Evolutionary conservation across 2,329 filamentous ascomycete species (phyloP).

Genomic region (Dryadomyces quercivorus): DNA sequence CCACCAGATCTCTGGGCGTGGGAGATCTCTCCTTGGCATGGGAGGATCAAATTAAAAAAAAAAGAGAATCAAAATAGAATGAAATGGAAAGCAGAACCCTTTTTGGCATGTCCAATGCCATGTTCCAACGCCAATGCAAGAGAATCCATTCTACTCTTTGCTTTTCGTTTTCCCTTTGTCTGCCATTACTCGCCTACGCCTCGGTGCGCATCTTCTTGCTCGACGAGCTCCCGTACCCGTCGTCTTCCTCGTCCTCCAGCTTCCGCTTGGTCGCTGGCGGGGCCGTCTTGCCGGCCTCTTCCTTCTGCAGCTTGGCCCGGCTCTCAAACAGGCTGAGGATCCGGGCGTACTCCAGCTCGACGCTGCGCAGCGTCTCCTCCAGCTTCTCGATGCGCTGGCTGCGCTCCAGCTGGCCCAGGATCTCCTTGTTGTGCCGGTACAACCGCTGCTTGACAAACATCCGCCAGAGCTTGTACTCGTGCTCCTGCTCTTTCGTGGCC

Average conservation of each 20-base stretch:
- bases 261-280: slow-evolving; percentile 33
- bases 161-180: too few species aligned
- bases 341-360: slow-evolving; percentile 62
- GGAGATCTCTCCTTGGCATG: too few species aligned
- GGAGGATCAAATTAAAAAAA: not conserved
- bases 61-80: not conserved
- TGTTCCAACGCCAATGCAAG: not conserved
- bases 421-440: slow-evolving; percentile 62
- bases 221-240: slow-evolving; percentile 31
- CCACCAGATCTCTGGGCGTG: too few species aligned
- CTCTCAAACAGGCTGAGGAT: slow-evolving; percentile 39
- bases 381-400: slow-evolving; percentile 60
- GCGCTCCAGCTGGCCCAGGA: slow-evolving; percentile 55
- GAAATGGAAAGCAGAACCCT: too few species aligned
- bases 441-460: slow-evolving; percentile 66
- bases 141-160: too few species aligned
- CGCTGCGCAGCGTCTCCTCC: slow-evolving; percentile 52
- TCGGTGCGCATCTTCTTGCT: slow-evolving; percentile 4
- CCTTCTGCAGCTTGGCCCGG: slow-evolving; percentile 17
- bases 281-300: not conserved
- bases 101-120: not conserved
- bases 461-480: slow-evolving; percentile 59
- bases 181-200: not conserved
- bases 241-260: slow-evolving; percentile 16
- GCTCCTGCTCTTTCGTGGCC: slow-evolving; percentile 42